These are phyloP conservation scores for Echeveria elegans DNA, from an alignment of 164 flowering plant genomes.

Conservation along the genomic window DNA sequence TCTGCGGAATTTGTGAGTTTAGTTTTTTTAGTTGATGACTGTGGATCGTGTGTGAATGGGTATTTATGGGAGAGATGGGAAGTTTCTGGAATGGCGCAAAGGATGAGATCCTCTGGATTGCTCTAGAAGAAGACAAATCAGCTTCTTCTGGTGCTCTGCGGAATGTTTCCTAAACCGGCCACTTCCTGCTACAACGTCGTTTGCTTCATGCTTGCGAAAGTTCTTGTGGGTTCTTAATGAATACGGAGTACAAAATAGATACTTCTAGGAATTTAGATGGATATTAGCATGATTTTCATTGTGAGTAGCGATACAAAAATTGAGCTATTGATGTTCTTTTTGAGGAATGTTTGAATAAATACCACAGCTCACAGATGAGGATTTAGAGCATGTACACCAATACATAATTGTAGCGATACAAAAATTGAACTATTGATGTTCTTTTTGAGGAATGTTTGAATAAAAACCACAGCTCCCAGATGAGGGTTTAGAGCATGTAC, in stretches of 20 bases:
- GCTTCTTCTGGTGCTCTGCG: not conserved
- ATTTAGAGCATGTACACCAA: no score
- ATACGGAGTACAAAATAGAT: no score
- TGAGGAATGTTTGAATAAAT: not conserved
- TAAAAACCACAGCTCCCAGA: not conserved
- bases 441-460: not conserved
- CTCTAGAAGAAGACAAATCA: slow-evolving; percentile 7
- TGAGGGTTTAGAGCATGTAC: no score
- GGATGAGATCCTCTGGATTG: not conserved
- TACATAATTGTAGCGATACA: not conserved
- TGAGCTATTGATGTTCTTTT: not conserved
- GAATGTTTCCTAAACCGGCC: not conserved
- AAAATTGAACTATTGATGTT: not conserved
- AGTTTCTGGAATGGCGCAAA: slow-evolving; percentile 2
- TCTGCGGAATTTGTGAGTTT: not conserved
- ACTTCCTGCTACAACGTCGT: no score
- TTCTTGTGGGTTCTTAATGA: no score
- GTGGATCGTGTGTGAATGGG: not conserved
- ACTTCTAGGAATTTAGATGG: no score
- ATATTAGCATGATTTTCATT: no score
- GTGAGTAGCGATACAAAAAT: not conserved
- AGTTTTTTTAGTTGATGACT: not conserved
- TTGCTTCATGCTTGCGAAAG: no score
- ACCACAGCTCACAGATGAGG: not conserved
- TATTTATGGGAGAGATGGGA: not conserved